Base-by-base conservation (phyloP, 768 basidiomycete species). In the Leccinum barrowsii region DNA sequence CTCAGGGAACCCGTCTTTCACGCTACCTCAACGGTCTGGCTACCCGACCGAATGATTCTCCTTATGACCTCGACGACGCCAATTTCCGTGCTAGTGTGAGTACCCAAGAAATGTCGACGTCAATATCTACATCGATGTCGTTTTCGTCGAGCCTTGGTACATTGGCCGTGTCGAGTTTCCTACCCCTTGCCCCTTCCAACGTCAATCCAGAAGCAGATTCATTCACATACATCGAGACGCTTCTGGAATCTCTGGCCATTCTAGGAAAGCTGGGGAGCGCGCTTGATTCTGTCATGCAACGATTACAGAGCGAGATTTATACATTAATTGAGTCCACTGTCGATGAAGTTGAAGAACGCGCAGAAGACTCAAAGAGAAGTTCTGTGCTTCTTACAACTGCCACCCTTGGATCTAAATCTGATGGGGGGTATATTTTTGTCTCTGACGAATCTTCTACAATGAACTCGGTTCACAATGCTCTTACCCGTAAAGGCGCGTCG, bases 231-330 rank as follows among this genome's bases (percentile, higher is more conserved):
- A 87, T 98, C 63, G 97, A 98, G 75, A 90, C 85, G 2, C 79
- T 98, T 6, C 77, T 98, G 7, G 97, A 98, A 72, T 90, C 94
- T n/a, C 78, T 98, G 12, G 89, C 94, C 13, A 87, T 94, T 2
- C 78, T 99, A 13, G 96, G 95, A 7, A 90, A 91, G 68, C 80
- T 98, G 2, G 92, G 92, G 2, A 84, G 77, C 55, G 91, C 86
- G 5, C 76, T 98, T 15, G 97, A 99, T 65, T 84, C 80, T 52
- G 78, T 98, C 48, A 78, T 85, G 5, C 94, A 98, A 70, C 84
- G 94, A 52, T 76, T 97, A 3, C 84, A 90, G 2, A 77, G 80
- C 51, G 97, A 99, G 74, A 81, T 98, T 21, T 96, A 86, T 70
- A 74, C 83, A 7, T 75, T 99, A 49, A 85, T 98, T 7, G 95